Evolutionary conservation across 2,329 filamentous ascomycete genomes (phyloP).

Genomic region (Leptoxyphium fumago): DNA sequence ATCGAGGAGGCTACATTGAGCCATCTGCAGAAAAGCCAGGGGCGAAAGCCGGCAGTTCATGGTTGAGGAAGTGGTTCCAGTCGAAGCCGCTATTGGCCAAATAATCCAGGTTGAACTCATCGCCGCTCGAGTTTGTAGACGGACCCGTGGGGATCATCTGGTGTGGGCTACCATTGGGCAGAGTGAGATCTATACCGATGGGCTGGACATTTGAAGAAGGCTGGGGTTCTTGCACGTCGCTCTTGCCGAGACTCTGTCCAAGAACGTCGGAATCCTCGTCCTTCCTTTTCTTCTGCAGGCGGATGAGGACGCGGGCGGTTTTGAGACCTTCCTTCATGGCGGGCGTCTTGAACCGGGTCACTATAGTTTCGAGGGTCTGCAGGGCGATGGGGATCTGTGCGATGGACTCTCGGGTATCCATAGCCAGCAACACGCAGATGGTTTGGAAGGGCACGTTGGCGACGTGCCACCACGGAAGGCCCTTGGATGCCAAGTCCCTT

Average conservation of each 20-base stretch:
- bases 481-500: slow-evolving; percentile 28
- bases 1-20: slow-evolving; percentile 10
- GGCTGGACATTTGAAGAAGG: neutral
- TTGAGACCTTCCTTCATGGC: slow-evolving; percentile 37
- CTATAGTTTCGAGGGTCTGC: slow-evolving; percentile 21
- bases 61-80: slow-evolving; percentile 19
- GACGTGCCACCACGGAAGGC: slow-evolving; percentile 43
- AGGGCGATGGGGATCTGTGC: slow-evolving; percentile 37
- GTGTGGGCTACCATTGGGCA: slow-evolving; percentile 3
- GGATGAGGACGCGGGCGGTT: slow-evolving; percentile 39
- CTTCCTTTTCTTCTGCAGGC: slow-evolving; percentile 37
- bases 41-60: slow-evolving; percentile 18
- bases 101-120: slow-evolving; percentile 20
- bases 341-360: slow-evolving; percentile 16
- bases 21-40: slow-evolving; percentile 18
- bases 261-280: slow-evolving; percentile 29
- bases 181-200: neutral
- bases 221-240: slow-evolving; percentile 9
- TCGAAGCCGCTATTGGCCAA: slow-evolving; percentile 19
- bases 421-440: slow-evolving; percentile 40
- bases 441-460: slow-evolving; percentile 47
- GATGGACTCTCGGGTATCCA: slow-evolving; percentile 37
- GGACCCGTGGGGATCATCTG: slow-evolving; percentile 5
- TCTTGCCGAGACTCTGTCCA: slow-evolving; percentile 9
- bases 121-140: slow-evolving; percentile 12